These are phyloP conservation scores for Metschnikowia proteae DNA, from an alignment of 805 yeast genomes.

Conservation along the genomic window DNA sequence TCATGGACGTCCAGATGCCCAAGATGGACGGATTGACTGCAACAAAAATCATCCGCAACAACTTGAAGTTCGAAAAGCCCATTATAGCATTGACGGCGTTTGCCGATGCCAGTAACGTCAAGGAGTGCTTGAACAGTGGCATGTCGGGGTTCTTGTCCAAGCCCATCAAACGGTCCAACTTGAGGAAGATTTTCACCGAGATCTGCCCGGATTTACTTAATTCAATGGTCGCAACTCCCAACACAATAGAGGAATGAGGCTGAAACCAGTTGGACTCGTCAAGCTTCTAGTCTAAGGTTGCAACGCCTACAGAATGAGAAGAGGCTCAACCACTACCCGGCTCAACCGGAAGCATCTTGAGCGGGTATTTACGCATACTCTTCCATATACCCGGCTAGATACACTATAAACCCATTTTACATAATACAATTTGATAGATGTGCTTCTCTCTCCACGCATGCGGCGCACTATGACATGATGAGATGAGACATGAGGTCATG, in stretches of 20 bases:
- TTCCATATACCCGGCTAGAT: not conserved
- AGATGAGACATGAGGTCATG: not conserved
- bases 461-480: conserved; percentile 1
- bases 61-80: conserved; percentile 60
- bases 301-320: too few relatives aligned
- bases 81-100: conserved; percentile 94
- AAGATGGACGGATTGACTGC: conserved; percentile 85
- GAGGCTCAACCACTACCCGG: too few relatives aligned
- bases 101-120: conserved; percentile 88
- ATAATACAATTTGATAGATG: too few relatives aligned
- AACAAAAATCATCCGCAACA: conserved; percentile 65
- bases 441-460: not conserved
- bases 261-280: too few relatives aligned
- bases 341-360: too few relatives aligned
- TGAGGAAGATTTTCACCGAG: conserved; percentile 53
- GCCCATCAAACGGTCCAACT: conserved; percentile 72
- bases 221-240: conserved; percentile 34
- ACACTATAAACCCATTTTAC: too few relatives aligned
- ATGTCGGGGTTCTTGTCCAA: conserved; percentile 90
- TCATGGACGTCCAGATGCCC: conserved; percentile 99
- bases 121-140: conserved; percentile 82
- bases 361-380: too few relatives aligned
- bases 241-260: conserved; percentile 4
- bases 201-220: conserved; percentile 38
- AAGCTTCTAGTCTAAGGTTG: too few relatives aligned